phyloP scores from a whole-genome alignment of 2,329 filamentous ascomycete species.

The Aspergillus fructus region DNA sequence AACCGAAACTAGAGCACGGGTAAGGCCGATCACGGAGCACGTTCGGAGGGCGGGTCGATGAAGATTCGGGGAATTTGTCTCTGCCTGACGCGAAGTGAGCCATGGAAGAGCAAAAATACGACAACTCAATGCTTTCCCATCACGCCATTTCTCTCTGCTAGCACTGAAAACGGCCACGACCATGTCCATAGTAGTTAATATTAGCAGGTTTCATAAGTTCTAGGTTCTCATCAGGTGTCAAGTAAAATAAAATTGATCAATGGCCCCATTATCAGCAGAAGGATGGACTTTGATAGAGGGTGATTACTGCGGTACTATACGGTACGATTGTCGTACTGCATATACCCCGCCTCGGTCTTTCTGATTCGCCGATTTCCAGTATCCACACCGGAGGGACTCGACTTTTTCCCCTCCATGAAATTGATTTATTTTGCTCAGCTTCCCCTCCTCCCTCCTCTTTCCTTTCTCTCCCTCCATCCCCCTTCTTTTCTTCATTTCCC shows the following conservation, averaged over 20 bases:
- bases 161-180: background rate
- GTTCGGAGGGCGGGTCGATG: background rate
- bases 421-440: constrained; percentile 1
- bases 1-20: background rate
- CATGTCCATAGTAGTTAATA: background rate
- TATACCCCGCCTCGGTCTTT: constrained; percentile 9
- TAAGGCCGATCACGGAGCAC: constrained; percentile 3
- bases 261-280: background rate
- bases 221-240: background rate
- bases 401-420: constrained; percentile 13
- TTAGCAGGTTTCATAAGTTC: background rate
- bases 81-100: background rate
- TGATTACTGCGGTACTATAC: background rate
- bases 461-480: constrained; percentile 19
- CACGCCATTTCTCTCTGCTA: constrained; percentile 3
- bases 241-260: background rate
- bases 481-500: constrained; percentile 24
- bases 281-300: background rate
- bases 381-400: constrained; percentile 13
- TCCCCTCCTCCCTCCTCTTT: constrained; percentile 3
- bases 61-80: background rate
- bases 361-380: constrained; percentile 10
- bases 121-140: background rate
- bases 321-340: constrained; percentile 1
- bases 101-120: constrained; percentile 3